Evolutionary conservation across 768 basidiomycete species (phyloP).

Genomic region (Lyophyllum decastes): DNA sequence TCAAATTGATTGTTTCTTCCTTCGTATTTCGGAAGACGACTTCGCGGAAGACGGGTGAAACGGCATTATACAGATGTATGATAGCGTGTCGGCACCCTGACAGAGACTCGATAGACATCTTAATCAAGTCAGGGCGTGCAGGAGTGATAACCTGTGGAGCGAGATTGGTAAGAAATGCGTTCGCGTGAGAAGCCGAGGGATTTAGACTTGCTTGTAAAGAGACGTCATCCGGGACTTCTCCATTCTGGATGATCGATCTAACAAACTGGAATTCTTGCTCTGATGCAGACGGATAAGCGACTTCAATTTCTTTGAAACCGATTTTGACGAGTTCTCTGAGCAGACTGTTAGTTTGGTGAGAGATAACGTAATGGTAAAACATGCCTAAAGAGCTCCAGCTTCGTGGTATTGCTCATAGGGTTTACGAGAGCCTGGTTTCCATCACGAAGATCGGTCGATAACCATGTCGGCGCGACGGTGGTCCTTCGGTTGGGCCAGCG

Average conservation of each 20-base stretch:
- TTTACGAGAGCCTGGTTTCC: constrained; percentile 85
- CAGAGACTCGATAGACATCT: constrained; percentile 71
- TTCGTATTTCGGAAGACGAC: constrained; percentile 80
- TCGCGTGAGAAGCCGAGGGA: constrained; percentile 2
- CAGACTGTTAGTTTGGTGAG: constrained; percentile 57
- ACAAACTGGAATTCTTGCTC: constrained; percentile 82
- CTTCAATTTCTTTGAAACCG: constrained; percentile 86
- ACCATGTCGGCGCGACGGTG: constrained; percentile 70
- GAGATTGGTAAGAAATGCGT: background rate
- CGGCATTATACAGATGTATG: constrained; percentile 88
- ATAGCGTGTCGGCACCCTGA: constrained; percentile 75
- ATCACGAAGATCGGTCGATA: constrained; percentile 82
- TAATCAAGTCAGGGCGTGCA: constrained; percentile 78
- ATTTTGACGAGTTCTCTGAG: constrained; percentile 70
- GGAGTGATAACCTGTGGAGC: constrained; percentile 69
- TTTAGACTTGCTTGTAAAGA: constrained; percentile 66
- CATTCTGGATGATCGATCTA: constrained; percentile 63
- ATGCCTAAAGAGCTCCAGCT: constrained; percentile 52
- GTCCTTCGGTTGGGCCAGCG: constrained; percentile 73
- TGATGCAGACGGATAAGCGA: constrained; percentile 82
- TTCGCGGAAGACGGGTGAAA: constrained; percentile 71
- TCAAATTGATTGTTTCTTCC: constrained; percentile 74
- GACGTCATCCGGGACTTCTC: constrained; percentile 72
- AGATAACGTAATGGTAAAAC: background rate
- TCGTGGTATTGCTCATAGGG: constrained; percentile 75